A percentile compares a stretch with the other conserved stretches of the same genome.
These are phyloP conservation scores for Kokia cookei DNA, from an alignment of 441 rosid genomes.

Conservation along the genomic window DNA sequence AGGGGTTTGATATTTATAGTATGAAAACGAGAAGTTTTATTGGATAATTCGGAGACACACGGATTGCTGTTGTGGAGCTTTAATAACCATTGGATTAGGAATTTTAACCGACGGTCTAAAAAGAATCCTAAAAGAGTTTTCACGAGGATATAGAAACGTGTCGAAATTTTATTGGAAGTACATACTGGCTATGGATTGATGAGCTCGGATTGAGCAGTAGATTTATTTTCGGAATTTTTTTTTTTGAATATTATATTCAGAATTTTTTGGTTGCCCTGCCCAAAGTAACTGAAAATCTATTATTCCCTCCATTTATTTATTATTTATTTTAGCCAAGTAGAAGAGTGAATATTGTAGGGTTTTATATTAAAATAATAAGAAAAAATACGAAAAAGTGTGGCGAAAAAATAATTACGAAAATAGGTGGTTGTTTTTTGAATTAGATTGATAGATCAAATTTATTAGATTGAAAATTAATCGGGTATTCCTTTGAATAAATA, in stretches of 20 bases:
- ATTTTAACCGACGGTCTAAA: slow-evolving; percentile 22
- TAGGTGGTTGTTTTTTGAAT: too few relatives aligned
- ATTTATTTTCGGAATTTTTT: too few relatives aligned
- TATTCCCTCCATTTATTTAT: neutral
- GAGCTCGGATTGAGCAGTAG: neutral
- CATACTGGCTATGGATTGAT: neutral
- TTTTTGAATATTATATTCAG: too few relatives aligned
- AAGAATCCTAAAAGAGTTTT: neutral
- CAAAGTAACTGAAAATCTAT: neutral
- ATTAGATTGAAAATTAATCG: too few relatives aligned
- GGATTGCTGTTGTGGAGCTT: slow-evolving; percentile 26
- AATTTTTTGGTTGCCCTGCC: too few relatives aligned
- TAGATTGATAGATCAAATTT: fast-evolving
- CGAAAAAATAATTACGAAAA: too few relatives aligned
- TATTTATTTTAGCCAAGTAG: too few relatives aligned
- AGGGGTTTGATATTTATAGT: slow-evolving; percentile 14
- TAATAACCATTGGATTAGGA: neutral
- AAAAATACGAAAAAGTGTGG: too few relatives aligned
- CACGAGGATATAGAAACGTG: neutral
- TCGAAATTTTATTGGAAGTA: neutral
- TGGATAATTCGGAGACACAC: slow-evolving; percentile 3
- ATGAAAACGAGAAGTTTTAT: neutral
- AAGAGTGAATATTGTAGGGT: too few relatives aligned
- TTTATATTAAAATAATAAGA: too few relatives aligned
- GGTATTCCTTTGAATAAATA: fast-evolving